Conservation (phyloP, 2,329 filamentous ascomycete species). For the Metarhizium rileyi region DNA sequence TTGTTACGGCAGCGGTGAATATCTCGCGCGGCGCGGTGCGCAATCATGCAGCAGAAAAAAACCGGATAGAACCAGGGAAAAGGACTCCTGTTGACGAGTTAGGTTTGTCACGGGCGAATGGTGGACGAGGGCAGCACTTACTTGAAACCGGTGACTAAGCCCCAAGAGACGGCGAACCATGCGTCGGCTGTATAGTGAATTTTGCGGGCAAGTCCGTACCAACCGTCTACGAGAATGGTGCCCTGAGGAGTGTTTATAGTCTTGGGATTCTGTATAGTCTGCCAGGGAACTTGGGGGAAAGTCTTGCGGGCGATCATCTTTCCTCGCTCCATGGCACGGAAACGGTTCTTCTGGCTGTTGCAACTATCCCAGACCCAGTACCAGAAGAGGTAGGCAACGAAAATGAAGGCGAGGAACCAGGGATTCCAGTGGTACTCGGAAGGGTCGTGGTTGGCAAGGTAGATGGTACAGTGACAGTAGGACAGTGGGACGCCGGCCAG, state of each 20-base stretch:
- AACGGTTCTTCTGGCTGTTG: conserved; percentile 91
- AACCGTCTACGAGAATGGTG: conserved; percentile 73
- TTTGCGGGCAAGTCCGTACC: conserved; percentile 68
- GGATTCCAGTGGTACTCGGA: conserved; percentile 69
- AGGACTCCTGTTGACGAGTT: conserved; percentile 40
- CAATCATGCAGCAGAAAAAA: conserved; percentile 76
- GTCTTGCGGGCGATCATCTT: conserved; percentile 61
- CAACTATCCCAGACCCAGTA: conserved; percentile 91
- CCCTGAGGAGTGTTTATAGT: conserved; percentile 64
- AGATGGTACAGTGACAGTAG: conserved; percentile 91
- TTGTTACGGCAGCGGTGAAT: conserved; percentile 67
- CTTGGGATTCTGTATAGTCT: conserved; percentile 70
- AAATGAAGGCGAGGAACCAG: conserved; percentile 55
- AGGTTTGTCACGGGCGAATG: no score
- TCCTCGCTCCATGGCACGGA: conserved; percentile 71
- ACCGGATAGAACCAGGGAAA: conserved; percentile 88
- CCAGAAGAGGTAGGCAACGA: conserved; percentile 63
- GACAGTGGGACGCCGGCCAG: conserved; percentile 81
- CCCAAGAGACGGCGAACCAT: conserved; percentile 41
- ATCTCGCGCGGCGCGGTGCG: conserved; percentile 67
- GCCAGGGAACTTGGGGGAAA: conserved; percentile 88
- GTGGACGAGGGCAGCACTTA: conserved; percentile 11
- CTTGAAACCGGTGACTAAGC: conserved; percentile 40
- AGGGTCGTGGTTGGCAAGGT: conserved; percentile 74
- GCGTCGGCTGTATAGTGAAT: conserved; percentile 40